Base-by-base conservation (phyloP, 441 rosid genomes). In the Rhodomyrtus psidioides region DNA sequence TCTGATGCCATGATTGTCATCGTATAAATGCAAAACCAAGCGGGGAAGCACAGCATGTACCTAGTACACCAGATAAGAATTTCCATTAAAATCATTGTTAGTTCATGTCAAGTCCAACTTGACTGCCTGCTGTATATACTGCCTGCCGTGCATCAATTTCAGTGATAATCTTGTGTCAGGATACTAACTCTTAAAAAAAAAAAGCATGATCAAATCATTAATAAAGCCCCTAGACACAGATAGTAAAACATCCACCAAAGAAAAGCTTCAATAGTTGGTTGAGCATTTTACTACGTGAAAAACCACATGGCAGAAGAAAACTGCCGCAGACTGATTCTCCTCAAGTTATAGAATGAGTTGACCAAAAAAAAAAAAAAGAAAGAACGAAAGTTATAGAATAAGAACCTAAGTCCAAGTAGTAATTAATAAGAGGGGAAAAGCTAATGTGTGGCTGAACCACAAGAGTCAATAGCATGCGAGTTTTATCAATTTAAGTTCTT, bases 1-100 rank as follows among this genome's bases (percentile, higher is more conserved):
- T 88, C 98, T 91, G 86, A 97, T 96, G 85, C 92, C 89, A 89
- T 86, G 89, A 85, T 97, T 95, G 56, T 95, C 98, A 81, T 97
- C 99, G 44, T 93, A 91, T 84, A 96, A 95, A 88, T 97, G 99
- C 85, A 97, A 91, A 83, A 94, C 91, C 92, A 97, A 90, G 76
- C 97, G 98, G 86, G 99, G 97, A 27, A 94, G 88, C 82, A 93
- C 90, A 83, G 96, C 94, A 89, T 96, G 99, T 86, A 96, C 93
- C 99, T 97, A 92, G 53, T 53, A 62, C 58, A 85, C 53, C 81
- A 87, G 58, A 89, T 57, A 84, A 53, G 27, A 23, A 90, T 85
- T 62, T 9, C 49, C 49, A 65, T 21, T 65, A 65, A 65, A 65
- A 23, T 65, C 79, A 65, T 65, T 23, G 24, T 65, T 65, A 65